Evolutionary conservation across 2,329 filamentous ascomycete genomes (phyloP).

Genomic region (Dothistroma pini): DNA sequence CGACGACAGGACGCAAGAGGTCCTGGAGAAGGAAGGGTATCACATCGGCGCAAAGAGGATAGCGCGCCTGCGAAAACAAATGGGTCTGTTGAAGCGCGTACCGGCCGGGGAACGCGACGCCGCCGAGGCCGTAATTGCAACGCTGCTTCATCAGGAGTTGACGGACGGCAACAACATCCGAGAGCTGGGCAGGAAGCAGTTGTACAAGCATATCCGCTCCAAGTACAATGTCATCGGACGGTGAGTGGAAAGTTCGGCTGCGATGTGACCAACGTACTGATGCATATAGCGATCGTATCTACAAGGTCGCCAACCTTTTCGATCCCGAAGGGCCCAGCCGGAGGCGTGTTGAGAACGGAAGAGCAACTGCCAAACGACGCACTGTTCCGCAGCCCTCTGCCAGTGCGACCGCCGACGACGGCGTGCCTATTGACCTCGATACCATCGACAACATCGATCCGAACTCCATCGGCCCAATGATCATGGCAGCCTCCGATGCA

Average conservation of each 20-base stretch:
- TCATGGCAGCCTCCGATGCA: background rate
- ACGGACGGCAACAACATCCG: conserved; percentile 2
- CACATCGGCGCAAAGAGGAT: background rate
- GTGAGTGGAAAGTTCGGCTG: background rate
- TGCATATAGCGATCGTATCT: conserved; percentile 2
- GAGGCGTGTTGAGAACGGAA: background rate
- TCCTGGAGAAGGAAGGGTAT: conserved; percentile 3
- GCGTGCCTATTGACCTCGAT: background rate
- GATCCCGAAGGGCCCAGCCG: conserved; percentile 2
- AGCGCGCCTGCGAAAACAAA: background rate
- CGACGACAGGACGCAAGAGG: background rate
- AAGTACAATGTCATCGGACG: conserved; percentile 6
- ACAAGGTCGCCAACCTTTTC: conserved; percentile 5
- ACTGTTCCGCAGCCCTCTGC: background rate
- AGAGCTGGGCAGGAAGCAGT: background rate
- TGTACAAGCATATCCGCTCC: conserved; percentile 4
- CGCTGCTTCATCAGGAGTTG: background rate
- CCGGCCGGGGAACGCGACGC: background rate
- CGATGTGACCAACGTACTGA: background rate
- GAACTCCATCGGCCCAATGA: background rate
- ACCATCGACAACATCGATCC: background rate
- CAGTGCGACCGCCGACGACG: background rate
- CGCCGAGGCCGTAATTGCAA: conserved; percentile 2
- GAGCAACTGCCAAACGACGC: background rate
- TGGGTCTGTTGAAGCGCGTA: conserved; percentile 3